A percentile compares a stretch with the other conserved stretches of the same genome.
phyloP scores from a whole-genome alignment of 129 eudicot genomes.

The Artemisia argyi region DNA sequence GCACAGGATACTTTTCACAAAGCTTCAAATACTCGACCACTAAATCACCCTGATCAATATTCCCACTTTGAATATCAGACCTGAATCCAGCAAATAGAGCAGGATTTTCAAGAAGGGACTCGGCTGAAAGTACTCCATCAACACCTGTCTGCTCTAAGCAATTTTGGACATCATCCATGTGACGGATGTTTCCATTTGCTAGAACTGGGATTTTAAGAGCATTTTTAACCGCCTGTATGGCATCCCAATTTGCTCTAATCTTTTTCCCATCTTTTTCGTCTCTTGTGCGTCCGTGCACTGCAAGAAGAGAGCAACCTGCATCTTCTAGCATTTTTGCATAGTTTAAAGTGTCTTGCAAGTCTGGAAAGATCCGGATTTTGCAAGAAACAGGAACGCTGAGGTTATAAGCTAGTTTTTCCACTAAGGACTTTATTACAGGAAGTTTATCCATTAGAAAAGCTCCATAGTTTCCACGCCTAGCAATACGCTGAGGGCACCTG shows the following conservation, averaged over 20 bases:
- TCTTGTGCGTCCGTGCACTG: conserved; percentile 93
- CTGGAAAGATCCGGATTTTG: conserved; percentile 87
- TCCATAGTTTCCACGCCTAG: conserved; percentile 84
- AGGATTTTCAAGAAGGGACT: conserved; percentile 88
- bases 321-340: conserved; percentile 96
- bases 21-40: conserved; percentile 80
- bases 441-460: conserved; percentile 96
- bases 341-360: conserved; percentile 67
- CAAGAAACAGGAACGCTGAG: conserved; percentile 85
- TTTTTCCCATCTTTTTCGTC: conserved; percentile 85
- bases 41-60: conserved; percentile 62
- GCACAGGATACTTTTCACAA: conserved; percentile 86
- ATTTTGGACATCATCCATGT: conserved; percentile 64
- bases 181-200: conserved; percentile 85
- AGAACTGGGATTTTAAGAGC: conserved; percentile 80
- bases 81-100: conserved; percentile 72
- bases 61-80: conserved; percentile 27
- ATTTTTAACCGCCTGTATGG: conserved; percentile 64
- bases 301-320: conserved; percentile 92
- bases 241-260: conserved; percentile 75
- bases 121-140: conserved; percentile 92
- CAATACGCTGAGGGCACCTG: conserved; percentile 97
- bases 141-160: conserved; percentile 73
- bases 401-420: conserved; percentile 68
- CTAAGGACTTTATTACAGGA: conserved; percentile 75